Percentiles rank a stretch among this genome's conserved stretches.
These are phyloP conservation scores for Colletotrichum cordylinicola DNA, from an alignment of 2,329 filamentous ascomycete genomes.

Conservation along the genomic window DNA sequence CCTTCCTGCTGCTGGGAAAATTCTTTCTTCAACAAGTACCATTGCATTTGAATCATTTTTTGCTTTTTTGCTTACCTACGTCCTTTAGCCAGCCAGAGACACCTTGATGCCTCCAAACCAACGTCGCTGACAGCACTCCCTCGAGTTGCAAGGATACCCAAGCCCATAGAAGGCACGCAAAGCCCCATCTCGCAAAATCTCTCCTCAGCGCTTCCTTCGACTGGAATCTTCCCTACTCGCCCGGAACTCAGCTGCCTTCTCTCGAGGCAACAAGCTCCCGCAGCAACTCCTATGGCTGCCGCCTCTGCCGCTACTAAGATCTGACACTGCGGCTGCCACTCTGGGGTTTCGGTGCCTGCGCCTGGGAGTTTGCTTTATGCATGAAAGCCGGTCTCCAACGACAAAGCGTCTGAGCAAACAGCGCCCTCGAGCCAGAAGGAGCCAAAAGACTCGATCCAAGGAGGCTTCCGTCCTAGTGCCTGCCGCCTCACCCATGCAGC, in stretches of 20 bases:
- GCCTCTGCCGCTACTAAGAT: background rate
- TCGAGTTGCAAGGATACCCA: background rate
- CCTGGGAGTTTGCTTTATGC: background rate
- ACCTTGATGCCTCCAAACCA: background rate
- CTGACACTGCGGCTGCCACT: background rate
- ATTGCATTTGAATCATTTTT: background rate
- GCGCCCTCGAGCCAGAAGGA: background rate
- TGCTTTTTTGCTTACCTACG: background rate
- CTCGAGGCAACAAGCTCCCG: background rate
- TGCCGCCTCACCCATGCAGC: background rate
- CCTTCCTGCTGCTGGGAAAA: background rate
- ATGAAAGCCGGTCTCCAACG: background rate
- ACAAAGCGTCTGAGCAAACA: slow-evolving; percentile 4
- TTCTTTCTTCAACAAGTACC: background rate
- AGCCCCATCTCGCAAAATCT: background rate
- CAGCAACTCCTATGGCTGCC: background rate
- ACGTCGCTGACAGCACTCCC: background rate
- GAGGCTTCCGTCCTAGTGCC: slow-evolving; percentile 3
- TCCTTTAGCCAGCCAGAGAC: background rate
- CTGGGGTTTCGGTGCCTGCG: slow-evolving; percentile 7
- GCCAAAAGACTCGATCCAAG: background rate
- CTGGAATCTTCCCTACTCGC: background rate
- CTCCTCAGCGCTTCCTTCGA: background rate
- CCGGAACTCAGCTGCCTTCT: background rate
- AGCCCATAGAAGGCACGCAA: background rate